A percentile compares a stretch with the other conserved stretches of the same genome.
Conservation (phyloP, 2,329 filamentous ascomycete species). For the Trichoderma cornu-damae region DNA sequence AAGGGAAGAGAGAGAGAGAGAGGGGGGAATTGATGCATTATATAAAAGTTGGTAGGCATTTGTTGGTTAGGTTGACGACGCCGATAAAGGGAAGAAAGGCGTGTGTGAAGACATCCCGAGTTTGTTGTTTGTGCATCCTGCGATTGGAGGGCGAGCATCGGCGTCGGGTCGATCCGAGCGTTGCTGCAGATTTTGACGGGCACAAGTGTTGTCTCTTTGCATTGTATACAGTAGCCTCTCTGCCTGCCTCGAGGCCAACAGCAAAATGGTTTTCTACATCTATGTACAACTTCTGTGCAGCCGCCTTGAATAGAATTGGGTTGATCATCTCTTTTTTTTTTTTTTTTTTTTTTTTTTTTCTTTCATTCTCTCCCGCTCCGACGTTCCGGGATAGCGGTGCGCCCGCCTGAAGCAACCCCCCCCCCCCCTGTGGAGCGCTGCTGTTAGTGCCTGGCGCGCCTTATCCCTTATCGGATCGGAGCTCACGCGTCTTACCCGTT, state of each 20-base stretch:
- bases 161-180: not conserved
- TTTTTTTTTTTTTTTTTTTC: no score
- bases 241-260: no score
- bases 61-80: not conserved
- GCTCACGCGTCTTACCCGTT: not conserved
- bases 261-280: no score
- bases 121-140: not conserved
- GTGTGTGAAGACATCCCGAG: not conserved
- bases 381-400: not conserved
- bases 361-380: not conserved
- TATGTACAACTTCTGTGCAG: no score
- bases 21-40: not conserved
- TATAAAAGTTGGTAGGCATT: constrained; percentile 17
- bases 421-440: not conserved
- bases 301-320: no score
- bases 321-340: no score
- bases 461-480: constrained; percentile 3
- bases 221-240: no score
- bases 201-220: no score
- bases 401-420: no score
- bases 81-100: not conserved
- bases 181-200: not conserved
- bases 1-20: no score
- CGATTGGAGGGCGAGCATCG: not conserved
- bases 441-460: not conserved